phyloP scores from a whole-genome alignment of 2,329 filamentous ascomycete genomes.

The Scedosporium boydii region DNA sequence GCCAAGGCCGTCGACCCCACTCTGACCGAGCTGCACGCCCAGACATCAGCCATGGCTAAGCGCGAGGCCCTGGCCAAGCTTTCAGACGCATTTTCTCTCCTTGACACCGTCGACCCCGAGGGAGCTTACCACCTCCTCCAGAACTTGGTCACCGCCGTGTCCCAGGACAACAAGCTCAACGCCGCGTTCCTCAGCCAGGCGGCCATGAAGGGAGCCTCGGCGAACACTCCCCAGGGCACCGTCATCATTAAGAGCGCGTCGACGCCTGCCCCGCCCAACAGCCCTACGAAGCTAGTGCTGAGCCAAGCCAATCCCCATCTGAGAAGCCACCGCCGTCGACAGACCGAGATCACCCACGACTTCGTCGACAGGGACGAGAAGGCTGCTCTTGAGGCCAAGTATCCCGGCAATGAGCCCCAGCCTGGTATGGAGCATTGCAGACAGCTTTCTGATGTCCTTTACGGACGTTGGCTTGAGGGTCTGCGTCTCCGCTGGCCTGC shows the following conservation, averaged over 20 bases:
- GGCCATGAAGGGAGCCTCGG: neutral
- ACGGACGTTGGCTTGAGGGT: constrained; percentile 81
- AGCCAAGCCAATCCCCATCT: constrained; percentile 79
- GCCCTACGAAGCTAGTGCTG: constrained; percentile 42
- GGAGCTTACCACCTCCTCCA: constrained; percentile 80
- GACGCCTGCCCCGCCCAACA: neutral
- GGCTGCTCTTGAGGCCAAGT: constrained; percentile 38
- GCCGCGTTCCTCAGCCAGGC: constrained; percentile 29
- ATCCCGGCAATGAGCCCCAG: constrained; percentile 41
- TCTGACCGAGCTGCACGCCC: constrained; percentile 78
- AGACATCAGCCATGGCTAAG: constrained; percentile 57
- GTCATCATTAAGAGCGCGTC: constrained; percentile 43
- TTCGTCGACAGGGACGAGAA: constrained; percentile 39
- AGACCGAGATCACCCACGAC: constrained; percentile 31
- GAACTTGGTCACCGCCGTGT: constrained; percentile 63
- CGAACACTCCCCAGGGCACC: constrained; percentile 39
- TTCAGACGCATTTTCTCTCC: constrained; percentile 73
- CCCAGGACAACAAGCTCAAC: constrained; percentile 57
- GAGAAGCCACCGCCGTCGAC: constrained; percentile 64
- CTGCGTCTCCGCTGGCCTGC: constrained; percentile 61
- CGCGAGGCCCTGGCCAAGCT: constrained; percentile 75
- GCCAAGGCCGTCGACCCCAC: constrained; percentile 72
- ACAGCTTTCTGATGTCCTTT: constrained; percentile 81
- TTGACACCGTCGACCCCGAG: constrained; percentile 84
- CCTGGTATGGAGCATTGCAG: constrained; percentile 88